Evolutionary conservation across 331 rosid species (phyloP), one percentile per base, ranked within the genome.

Genomic region (Saraca asoca): DNA sequence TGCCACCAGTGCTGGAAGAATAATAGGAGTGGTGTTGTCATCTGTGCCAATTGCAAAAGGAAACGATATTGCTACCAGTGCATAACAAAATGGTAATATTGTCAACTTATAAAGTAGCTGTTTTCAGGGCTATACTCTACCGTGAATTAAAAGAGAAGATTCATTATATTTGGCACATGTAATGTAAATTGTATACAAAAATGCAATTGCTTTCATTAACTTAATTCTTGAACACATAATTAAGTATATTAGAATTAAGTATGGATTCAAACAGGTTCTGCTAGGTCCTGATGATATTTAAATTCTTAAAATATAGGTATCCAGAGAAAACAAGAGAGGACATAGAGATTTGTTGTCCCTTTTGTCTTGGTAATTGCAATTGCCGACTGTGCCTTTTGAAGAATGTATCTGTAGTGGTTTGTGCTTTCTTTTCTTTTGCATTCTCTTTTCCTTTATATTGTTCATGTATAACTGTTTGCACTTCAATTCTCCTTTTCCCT

Each of bases 1-100:
- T 87, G 89, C 76, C 93, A 87, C 75, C 90, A 87, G 55, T 84
- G 93, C 74, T 56, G 79, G 77, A 67, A 62, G 62, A 77, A 34
- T 38, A 72, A 58, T 75, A 79, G 76, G 74, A 79, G 69, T 39
- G 78, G 62, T 14, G 69, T 79, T 20, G 75, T 84, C 44, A 57
- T 33, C 57, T 84, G 93, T 68, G 48, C 79, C 42, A 69, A 78
- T 42, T 87, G 89, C 85, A 81, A 46, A 76, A 74, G 58, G 82
- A 87, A 78, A 70, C 65, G 78, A 54, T 87, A 87, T 75, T 87
- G 93, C 81, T 67, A 75, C 37, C 81, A 51, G 11, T 87, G 89
- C 84, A 75, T 87, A 70, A 65, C 76, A 64, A 87, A 81, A 64
- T 87, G 93, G 93, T 87, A 81, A 68, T 59, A 24, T 24, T 1